Evolutionary conservation across 176 grass and related monocot species (phyloP), one percentile per base, ranked within the genome.

Genomic region (Aechmea fasciata): DNA sequence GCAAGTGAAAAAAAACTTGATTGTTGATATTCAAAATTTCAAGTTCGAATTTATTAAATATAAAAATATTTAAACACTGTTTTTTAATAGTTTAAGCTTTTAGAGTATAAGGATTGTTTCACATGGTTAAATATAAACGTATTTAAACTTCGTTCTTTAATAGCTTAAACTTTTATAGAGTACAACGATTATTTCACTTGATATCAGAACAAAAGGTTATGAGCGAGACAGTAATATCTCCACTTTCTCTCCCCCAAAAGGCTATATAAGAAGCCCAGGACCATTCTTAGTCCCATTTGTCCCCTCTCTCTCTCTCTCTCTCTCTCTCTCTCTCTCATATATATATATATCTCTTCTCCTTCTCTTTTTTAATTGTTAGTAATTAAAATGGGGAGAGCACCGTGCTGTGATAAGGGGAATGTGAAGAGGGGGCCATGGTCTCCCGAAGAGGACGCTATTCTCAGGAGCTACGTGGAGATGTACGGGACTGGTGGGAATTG

Each of bases 381-480:
- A 55, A n/a, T 11, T 52, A 10, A 10, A 57, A 61, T 61, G 55
- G 55, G 55, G 20, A 61, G 55, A 19, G 55, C 55, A 19, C 55
- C 55, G 22, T 61, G 55, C 55, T 61, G 55, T 18, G 55, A 61
- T 10, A 61, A 61, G 15, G 17, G 8, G 4, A 61, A 61, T 19
- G 55, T 61, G 55, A 61, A 61, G 55, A 61, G 55, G 15, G 55
- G 55, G 55, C 55, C 55, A 61, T 61, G 55, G 55, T 61, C 55
- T 0, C 55, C 17, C 15, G 55, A 61, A 19, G 55, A 61, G 20
- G 55, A 61, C 13, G 55, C 55, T 0, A 61, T 61, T 19, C 55
- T 61, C 55, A 22, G 20, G 55, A 61, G 14, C 55, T 61, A 61
- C 20, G 14, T 61, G 8, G 55, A 18, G 55, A 18, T 61, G 55